Evolutionary conservation across 768 basidiomycete genomes (phyloP), one percentile per base, ranked within the genome.

Genomic region (Cystofilobasidium capitatum): DNA sequence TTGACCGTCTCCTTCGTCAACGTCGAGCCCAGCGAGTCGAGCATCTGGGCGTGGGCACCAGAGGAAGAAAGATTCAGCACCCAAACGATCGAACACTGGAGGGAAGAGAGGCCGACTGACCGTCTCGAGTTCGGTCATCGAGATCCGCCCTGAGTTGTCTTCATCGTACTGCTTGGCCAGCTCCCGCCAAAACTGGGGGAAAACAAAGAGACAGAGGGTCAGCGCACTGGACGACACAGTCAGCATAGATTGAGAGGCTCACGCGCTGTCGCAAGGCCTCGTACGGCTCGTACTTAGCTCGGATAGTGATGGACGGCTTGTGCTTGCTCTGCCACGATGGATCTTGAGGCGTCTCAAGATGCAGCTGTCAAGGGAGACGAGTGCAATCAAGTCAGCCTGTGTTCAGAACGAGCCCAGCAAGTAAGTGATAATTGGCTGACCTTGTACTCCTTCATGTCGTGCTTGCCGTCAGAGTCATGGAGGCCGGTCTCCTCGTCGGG

Each of bases 21-120:
- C 0, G 94, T 98, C 4, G 92, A 96, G 6, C 92, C 92, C 42
- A 99, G 85, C 1, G 93, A 94, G 78, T 97, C 94, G 49, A 99
- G 86, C 89, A 97, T 92, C 14, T 89, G 37, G 96, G 42, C 20
- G 51, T 39, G 14, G 31, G 24, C n/a, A 54, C 37, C 9, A 26
- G 26, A 55, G 36, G 42, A 49, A 47, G n/a, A 26, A 33, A 20
- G 58, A 22, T 36, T 13, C 31, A 58, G 29, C 16, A 26, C 16
- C 7, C 44, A 7, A 12, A 54, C 16, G 35, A 39, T 42, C 20
- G 44, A 29, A 40, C 22, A 36, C 0, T 6, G 4, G 26, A 33
- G 4, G 40, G 1, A 7, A 29, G 37, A 24, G n/a, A 59, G 2
- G 33, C 0, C 12, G 24, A 69, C 60, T 29, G 31, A 69, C 60